Percentiles rank a stretch among this genome's conserved stretches.
phyloP scores from a whole-genome alignment of 495 filamentous ascomycete species.

The Talaromyces adpressus region DNA sequence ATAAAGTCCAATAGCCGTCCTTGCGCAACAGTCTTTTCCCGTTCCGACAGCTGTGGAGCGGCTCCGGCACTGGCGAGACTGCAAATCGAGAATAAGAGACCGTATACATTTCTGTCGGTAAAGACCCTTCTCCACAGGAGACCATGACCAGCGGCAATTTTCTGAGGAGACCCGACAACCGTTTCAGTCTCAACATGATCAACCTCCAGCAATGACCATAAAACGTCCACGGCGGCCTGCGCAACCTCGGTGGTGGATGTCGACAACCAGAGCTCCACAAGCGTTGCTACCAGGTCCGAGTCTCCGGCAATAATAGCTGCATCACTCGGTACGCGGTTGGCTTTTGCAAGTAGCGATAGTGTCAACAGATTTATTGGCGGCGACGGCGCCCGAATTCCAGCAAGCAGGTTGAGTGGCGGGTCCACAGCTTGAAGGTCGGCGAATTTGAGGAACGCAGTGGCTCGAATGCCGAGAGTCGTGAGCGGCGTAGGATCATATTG shows the following conservation, averaged over 20 bases:
- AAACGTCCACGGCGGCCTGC: slow-evolving; percentile 53
- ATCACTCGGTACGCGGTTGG: slow-evolving; percentile 50
- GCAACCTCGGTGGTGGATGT: slow-evolving; percentile 67
- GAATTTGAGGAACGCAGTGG: slow-evolving; percentile 34
- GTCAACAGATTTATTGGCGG: slow-evolving; percentile 63
- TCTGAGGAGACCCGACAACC: slow-evolving; percentile 17
- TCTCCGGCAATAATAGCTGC: slow-evolving; percentile 62
- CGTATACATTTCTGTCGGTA: slow-evolving; percentile 58
- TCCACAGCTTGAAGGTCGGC: slow-evolving; percentile 35
- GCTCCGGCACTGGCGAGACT: slow-evolving; percentile 34
- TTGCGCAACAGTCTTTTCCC: slow-evolving; percentile 70
- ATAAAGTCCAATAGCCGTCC: slow-evolving; percentile 67
- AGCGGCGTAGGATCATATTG: slow-evolving; percentile 46
- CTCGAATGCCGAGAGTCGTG: slow-evolving; percentile 34
- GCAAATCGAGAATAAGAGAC: slow-evolving; percentile 54
- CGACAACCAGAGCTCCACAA: slow-evolving; percentile 67
- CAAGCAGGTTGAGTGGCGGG: slow-evolving; percentile 40
- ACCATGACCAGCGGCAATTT: slow-evolving; percentile 49
- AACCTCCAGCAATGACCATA: slow-evolving; percentile 64
- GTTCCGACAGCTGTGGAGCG: slow-evolving; percentile 41
- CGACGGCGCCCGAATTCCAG: slow-evolving; percentile 51
- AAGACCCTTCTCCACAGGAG: slow-evolving; percentile 70
- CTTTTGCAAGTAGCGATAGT: slow-evolving; percentile 67
- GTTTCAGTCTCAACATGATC: slow-evolving; percentile 47
- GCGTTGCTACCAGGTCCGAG: slow-evolving; percentile 48